Conservation (phyloP, 306 rosid species). For the Rosa multiflora region DNA sequence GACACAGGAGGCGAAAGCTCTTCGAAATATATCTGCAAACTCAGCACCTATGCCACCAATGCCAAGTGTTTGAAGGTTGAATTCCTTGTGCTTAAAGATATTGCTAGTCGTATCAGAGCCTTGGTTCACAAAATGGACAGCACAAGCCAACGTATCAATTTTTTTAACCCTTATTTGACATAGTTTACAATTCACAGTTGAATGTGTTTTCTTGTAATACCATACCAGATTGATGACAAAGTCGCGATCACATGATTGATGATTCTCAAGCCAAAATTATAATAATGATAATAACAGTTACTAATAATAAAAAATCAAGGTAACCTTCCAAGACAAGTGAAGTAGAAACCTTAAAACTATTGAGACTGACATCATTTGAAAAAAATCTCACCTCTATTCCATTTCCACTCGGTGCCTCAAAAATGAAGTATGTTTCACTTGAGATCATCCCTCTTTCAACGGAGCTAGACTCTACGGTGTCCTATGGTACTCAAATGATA, state of each 20-base stretch:
- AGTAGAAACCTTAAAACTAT: neutral
- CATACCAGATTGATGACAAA: conserved; percentile 15
- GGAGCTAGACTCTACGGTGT: conserved; percentile 52
- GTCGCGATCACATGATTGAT: neutral
- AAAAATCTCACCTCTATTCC: conserved; percentile 77
- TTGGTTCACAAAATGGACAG: conserved; percentile 77
- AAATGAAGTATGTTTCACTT: conserved; percentile 76
- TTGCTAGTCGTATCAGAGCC: conserved; percentile 89
- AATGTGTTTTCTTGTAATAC: conserved; percentile 13
- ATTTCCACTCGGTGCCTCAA: conserved; percentile 77
- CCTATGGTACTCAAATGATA: conserved; percentile 75
- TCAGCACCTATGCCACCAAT: conserved; percentile 94
- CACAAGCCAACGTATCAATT: conserved; percentile 17
- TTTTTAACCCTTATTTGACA: neutral
- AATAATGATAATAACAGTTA: neutral
- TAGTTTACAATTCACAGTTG: neutral
- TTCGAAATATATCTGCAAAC: conserved; percentile 95
- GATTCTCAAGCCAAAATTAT: neutral
- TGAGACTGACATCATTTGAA: neutral
- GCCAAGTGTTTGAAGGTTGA: conserved; percentile 88
- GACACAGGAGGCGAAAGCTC: conserved; percentile 99
- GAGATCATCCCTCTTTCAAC: conserved; percentile 85
- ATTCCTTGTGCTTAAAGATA: conserved; percentile 88
- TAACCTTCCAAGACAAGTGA: neutral
- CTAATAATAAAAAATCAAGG: neutral